Base-by-base conservation (phyloP, 768 basidiomycete genomes). In the Pisolithus marmoratus region DNA sequence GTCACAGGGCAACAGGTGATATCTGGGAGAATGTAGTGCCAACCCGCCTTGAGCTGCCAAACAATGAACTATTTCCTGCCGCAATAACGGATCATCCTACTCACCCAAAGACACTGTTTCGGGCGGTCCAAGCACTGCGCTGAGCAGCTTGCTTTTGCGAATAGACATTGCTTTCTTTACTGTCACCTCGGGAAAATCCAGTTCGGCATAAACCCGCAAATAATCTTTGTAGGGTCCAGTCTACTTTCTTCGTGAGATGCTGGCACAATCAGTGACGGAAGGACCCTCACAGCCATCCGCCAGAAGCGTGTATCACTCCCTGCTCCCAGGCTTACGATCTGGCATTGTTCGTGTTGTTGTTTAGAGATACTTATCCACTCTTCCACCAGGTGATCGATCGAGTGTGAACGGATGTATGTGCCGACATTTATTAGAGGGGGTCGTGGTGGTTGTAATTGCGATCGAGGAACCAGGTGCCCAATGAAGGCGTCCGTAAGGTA, bases 291-390 rank as follows among this genome's bases (percentile, higher is more conserved):
- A 72, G 76, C 79, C 60, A 95, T 72, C 51, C 94, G 77, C 94
- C 95, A 99, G 65, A 90, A 98, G 49, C 96, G 74, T 2, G 93
- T 93, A 70, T 99, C 96, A 60, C 91, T 97, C 22, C 96, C 96
- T 2, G 94, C 88, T 0, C 96, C 96, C 27, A 97, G 68, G 67
- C 90, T 95, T n/a, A 98, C 80, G 49, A 98, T 85, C 74, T 98
- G 96, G 57, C 82, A 84, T 52, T 64, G 64, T 54, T 68, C 75
- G n/a, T 69, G 75, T 8, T 72, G 72, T 20, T 60, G 62, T 38
- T 66, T 63, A 1, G 77, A 74, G 17, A 75, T 59, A 17, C 72
- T 66, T 20, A 92, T 58, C 79, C 88, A 94, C 43, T 74, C 68
- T 26, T 81, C 69, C 1, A 94, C 82, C 12, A 95, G 79, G 37